A percentile compares a stretch with the other conserved stretches of the same genome.
phyloP scores from a whole-genome alignment of 2,329 filamentous ascomycete genomes.

The Cercospora janseana region DNA sequence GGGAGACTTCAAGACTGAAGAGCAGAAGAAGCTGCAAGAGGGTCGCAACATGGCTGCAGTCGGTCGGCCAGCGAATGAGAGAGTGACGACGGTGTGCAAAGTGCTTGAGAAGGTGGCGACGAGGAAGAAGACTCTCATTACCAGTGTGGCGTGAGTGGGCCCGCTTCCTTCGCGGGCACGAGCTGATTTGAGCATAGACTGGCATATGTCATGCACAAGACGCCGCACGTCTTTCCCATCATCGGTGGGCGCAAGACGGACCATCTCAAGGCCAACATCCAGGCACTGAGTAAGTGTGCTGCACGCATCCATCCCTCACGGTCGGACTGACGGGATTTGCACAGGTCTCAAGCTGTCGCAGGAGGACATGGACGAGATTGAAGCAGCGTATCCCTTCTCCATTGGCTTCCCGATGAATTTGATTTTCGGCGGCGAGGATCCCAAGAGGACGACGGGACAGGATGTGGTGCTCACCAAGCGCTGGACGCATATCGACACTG shows the following conservation, averaged over 20 bases:
- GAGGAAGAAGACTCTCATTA: slow-evolving; percentile 46
- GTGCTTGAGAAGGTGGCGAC: slow-evolving; percentile 61
- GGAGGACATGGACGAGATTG: slow-evolving; percentile 66
- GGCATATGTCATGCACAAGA: slow-evolving; percentile 70
- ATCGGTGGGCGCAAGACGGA: slow-evolving; percentile 67
- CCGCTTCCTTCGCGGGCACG: too few species aligned
- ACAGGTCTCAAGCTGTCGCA: slow-evolving; percentile 52
- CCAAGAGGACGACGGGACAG: slow-evolving; percentile 27
- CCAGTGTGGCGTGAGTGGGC: slow-evolving; percentile 38
- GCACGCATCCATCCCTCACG: neutral
- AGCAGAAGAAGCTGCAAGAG: slow-evolving; percentile 28
- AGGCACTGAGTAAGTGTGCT: slow-evolving; percentile 55
- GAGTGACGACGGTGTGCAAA: slow-evolving; percentile 45
- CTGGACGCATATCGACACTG: slow-evolving; percentile 19
- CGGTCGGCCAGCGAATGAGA: slow-evolving; percentile 2
- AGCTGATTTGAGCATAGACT: slow-evolving; percentile 39
- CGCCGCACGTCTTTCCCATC: slow-evolving; percentile 66
- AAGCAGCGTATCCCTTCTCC: slow-evolving; percentile 60
- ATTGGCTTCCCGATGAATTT: slow-evolving; percentile 66
- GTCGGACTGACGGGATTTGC: neutral
- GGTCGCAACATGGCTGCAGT: slow-evolving; percentile 11
- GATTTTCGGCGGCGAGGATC: slow-evolving; percentile 42
- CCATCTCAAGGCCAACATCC: slow-evolving; percentile 68
- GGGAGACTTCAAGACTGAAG: slow-evolving; percentile 44
- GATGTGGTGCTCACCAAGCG: slow-evolving; percentile 34